Evolutionary conservation across 768 basidiomycete species (phyloP).

Genomic region (Epithele typhae): DNA sequence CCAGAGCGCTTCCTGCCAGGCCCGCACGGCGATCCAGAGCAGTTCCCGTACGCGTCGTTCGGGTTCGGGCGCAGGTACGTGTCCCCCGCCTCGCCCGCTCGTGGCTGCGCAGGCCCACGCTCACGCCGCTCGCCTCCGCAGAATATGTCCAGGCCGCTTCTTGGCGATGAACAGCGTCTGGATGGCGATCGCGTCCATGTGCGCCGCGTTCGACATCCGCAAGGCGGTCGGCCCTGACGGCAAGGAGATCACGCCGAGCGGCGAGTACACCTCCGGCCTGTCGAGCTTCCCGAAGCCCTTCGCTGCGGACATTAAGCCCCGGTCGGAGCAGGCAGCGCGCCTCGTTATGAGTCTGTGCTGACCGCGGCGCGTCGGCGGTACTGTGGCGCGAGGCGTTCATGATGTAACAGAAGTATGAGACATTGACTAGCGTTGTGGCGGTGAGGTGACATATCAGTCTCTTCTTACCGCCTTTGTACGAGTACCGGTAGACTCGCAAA

Average conservation of each 20-base stretch:
- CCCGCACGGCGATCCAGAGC: conserved; percentile 12
- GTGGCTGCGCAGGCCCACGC: background rate
- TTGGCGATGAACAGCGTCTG: conserved; percentile 46
- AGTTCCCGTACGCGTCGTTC: conserved; percentile 11
- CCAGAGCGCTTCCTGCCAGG: conserved; percentile 42
- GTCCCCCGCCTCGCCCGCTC: background rate
- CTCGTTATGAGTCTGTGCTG: conserved; percentile 3
- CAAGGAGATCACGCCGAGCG: conserved; percentile 31
- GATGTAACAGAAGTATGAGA: too few species aligned
- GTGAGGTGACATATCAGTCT: too few species aligned
- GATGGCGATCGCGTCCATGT: conserved; percentile 39
- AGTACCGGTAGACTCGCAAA: too few species aligned
- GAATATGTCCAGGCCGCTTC: conserved; percentile 51
- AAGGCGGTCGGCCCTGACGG: conserved; percentile 39
- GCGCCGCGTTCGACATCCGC: conserved; percentile 42
- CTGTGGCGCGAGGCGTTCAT: too few species aligned
- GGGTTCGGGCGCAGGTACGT: conserved; percentile 10
- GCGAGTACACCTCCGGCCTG: conserved; percentile 40
- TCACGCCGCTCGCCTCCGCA: conserved; percentile 11
- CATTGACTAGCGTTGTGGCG: too few species aligned
- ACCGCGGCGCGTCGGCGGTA: too few species aligned
- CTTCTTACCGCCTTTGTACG: too few species aligned
- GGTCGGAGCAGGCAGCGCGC: conserved; percentile 8
- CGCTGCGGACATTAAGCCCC: conserved; percentile 7
- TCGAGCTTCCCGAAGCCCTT: conserved; percentile 33